Evolutionary conservation across 129 eudicot genomes (phyloP).

Genomic region (Escallonia herrerae): DNA sequence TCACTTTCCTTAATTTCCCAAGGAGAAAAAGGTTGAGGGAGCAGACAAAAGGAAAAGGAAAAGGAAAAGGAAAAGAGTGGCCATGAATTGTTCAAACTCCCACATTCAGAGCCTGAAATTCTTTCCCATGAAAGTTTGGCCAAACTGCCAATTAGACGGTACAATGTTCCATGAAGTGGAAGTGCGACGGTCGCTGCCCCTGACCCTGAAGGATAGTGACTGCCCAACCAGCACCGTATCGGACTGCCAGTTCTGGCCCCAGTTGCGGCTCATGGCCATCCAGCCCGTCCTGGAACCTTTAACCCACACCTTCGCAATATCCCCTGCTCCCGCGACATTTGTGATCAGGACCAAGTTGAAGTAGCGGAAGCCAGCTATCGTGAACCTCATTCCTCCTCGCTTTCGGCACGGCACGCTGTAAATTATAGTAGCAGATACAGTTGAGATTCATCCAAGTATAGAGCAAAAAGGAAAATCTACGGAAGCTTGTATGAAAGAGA

Average conservation of each 20-base stretch:
- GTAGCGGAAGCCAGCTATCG: slow-evolving; percentile 63
- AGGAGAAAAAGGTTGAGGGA: neutral
- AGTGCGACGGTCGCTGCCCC: slow-evolving; percentile 52
- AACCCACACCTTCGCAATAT: slow-evolving; percentile 40
- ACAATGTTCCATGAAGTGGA: slow-evolving; percentile 63
- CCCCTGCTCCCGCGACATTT: slow-evolving; percentile 88
- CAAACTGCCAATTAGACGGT: slow-evolving; percentile 67
- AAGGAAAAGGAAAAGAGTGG: neutral
- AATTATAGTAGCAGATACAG: neutral
- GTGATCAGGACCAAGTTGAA: slow-evolving; percentile 67
- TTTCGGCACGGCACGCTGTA: slow-evolving; percentile 67
- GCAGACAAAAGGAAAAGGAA: neutral
- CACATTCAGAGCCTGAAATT: slow-evolving; percentile 42
- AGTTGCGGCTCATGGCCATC: slow-evolving; percentile 61
- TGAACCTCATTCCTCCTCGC: slow-evolving; percentile 60
- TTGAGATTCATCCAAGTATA: too few species aligned
- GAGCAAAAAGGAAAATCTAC: neutral
- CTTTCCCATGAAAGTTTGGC: slow-evolving; percentile 69
- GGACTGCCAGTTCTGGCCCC: slow-evolving; percentile 88
- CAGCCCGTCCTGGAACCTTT: slow-evolving; percentile 62
- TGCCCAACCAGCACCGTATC: slow-evolving; percentile 55
- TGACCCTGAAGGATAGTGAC: slow-evolving; percentile 63
- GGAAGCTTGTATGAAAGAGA: too few species aligned
- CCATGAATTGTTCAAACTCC: neutral
- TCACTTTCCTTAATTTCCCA: neutral